Evolutionary conservation across 75 land plant species (phyloP).

Genomic region (Cunninghamia lanceolata): DNA sequence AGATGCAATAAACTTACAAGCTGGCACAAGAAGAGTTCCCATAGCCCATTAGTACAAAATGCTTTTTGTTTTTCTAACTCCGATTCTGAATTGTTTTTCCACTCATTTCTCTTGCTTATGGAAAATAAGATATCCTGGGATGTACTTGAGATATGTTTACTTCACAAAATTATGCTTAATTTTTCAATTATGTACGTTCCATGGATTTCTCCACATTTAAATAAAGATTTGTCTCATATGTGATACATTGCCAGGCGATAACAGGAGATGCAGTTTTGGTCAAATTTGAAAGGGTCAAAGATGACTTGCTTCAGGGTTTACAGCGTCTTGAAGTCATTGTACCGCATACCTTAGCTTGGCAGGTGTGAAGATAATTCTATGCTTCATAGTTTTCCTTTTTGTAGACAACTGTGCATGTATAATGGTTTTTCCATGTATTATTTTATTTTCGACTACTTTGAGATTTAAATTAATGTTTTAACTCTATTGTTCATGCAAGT

Average conservation of each 20-base stretch:
- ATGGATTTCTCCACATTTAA: background rate
- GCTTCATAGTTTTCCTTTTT: constrained; percentile 7
- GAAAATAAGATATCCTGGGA: background rate
- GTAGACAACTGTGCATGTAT: background rate
- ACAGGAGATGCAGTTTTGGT: constrained; percentile 73
- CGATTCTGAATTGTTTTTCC: background rate
- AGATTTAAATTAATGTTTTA: background rate
- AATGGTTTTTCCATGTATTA: background rate
- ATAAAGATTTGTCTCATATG: background rate
- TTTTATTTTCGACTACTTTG: background rate
- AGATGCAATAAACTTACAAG: too few species aligned
- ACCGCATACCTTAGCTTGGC: constrained; percentile 59
- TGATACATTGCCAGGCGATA: constrained; percentile 59
- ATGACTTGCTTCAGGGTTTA: constrained; percentile 62
- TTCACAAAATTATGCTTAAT: background rate
- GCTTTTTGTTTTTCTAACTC: background rate
- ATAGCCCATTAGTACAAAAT: too few species aligned
- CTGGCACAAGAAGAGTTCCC: too few species aligned
- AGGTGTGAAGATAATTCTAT: constrained; percentile 42
- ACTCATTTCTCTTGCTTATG: background rate
- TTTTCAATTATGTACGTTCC: background rate
- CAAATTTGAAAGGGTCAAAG: constrained; percentile 73
- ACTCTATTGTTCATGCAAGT: background rate
- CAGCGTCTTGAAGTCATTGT: constrained; percentile 72
- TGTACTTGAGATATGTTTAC: background rate